A percentile compares a stretch with the other conserved stretches of the same genome.
Evolutionary conservation across 202 grass and related monocot species (phyloP).

Genomic region (Schoenoplectus tabernaemontani): DNA sequence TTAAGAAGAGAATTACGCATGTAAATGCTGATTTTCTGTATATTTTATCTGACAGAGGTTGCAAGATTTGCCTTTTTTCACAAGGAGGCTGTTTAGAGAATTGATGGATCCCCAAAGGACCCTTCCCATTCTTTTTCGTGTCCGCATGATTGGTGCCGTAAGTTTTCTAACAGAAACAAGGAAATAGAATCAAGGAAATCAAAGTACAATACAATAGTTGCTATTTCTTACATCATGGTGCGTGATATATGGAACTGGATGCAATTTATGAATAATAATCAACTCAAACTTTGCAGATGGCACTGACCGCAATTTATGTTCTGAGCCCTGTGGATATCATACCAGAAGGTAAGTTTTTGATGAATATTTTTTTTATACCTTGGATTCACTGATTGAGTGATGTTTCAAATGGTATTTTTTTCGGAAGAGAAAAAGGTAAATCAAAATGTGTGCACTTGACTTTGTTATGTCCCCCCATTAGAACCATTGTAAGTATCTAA

Average conservation of each 20-base stretch:
- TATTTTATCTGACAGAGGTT: constrained; percentile 47
- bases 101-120: constrained; percentile 77
- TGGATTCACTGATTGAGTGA: not conserved
- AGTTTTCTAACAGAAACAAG: not conserved
- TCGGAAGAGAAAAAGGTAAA: not conserved
- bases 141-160: constrained; percentile 73
- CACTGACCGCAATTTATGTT: constrained; percentile 63
- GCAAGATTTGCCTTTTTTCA: constrained; percentile 89
- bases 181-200: not conserved
- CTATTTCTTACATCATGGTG: not conserved
- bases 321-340: constrained; percentile 84
- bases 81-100: constrained; percentile 72
- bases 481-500: not conserved
- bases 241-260: not conserved
- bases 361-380: not conserved
- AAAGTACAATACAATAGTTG: not conserved
- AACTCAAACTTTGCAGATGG: constrained; percentile 50
- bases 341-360: constrained; percentile 49
- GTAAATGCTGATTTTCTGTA: not conserved
- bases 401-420: not conserved
- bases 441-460: not conserved
- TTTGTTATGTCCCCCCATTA: not conserved
- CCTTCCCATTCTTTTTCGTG: constrained; percentile 83
- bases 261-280: not conserved
- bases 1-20: not conserved